Evolutionary conservation across 345 rosid species (phyloP).

Genomic region (Hirschfeldia incana): DNA sequence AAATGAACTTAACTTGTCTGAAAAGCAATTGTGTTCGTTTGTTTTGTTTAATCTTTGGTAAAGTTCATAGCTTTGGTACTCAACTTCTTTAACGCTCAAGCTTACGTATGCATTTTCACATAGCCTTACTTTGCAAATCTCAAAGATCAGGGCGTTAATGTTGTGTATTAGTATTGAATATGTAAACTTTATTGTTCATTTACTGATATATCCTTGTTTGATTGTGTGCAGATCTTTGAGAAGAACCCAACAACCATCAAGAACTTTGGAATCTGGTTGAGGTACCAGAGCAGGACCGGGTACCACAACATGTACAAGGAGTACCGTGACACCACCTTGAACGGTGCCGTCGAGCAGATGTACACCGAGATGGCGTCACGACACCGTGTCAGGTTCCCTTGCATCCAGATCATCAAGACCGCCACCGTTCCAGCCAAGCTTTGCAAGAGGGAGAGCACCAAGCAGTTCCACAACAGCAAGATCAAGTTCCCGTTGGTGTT

Average conservation of each 20-base stretch:
- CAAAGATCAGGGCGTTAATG: neutral
- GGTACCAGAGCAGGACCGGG: conserved; percentile 63
- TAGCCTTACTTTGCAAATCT: neutral
- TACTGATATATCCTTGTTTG: neutral
- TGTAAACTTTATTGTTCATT: neutral
- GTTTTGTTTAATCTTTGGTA: neutral
- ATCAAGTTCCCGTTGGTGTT: conserved; percentile 68
- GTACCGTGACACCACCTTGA: conserved; percentile 57
- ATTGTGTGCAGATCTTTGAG: conserved; percentile 51
- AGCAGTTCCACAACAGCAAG: conserved; percentile 67
- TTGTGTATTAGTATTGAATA: too few relatives aligned
- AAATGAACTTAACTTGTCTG: neutral
- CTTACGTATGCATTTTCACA: neutral
- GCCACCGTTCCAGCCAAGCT: conserved; percentile 60
- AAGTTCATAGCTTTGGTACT: neutral
- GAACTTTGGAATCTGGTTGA: conserved; percentile 66
- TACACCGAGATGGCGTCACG: conserved; percentile 74
- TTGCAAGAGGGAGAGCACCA: conserved; percentile 71
- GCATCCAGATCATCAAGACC: conserved; percentile 70
- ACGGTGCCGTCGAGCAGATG: conserved; percentile 73
- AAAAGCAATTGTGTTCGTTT: neutral
- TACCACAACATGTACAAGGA: conserved; percentile 81
- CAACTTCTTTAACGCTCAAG: neutral
- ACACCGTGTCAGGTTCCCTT: conserved; percentile 67
- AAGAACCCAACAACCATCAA: conserved; percentile 63